Percentiles rank a stretch among this genome's conserved stretches.
Evolutionary conservation across 305 asterid species (phyloP).

Genomic region (Fraxinus latifolia): DNA sequence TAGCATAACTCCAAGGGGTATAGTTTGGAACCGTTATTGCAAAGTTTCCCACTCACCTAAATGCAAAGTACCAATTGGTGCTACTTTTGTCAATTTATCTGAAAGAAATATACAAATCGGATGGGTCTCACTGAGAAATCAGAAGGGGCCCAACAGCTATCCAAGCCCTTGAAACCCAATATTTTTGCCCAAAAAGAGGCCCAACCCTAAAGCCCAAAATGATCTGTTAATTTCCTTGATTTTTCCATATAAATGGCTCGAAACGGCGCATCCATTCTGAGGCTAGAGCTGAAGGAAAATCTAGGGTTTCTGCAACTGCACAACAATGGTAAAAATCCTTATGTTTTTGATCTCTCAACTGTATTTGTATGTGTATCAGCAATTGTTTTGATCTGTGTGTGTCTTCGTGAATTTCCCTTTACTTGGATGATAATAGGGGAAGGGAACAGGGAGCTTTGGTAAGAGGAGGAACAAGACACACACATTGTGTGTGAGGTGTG

Average conservation of each 20-base stretch:
- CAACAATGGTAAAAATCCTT: slow-evolving; percentile 29
- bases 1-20: background rate
- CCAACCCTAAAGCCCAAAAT: slow-evolving; percentile 30
- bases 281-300: background rate
- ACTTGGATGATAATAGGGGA: slow-evolving; percentile 37
- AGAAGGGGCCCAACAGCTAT: background rate
- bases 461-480: slow-evolving; percentile 80
- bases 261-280: slow-evolving; percentile 18
- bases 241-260: slow-evolving; percentile 9
- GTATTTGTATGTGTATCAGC: background rate
- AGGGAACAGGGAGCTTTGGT: slow-evolving; percentile 71
- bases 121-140: background rate
- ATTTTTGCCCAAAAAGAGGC: slow-evolving; percentile 2
- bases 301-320: slow-evolving; percentile 34
- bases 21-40: background rate
- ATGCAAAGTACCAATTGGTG: background rate
- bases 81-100: background rate
- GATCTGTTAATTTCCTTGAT: background rate
- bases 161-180: background rate
- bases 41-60: background rate
- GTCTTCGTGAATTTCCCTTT: slow-evolving; percentile 5
- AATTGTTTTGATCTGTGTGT: background rate
- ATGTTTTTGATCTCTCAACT: background rate
- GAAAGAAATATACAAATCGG: background rate
- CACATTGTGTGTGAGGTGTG: slow-evolving; percentile 72